phyloP scores from a whole-genome alignment of 2,329 filamentous ascomycete genomes.

The Fusarium beomiforme region DNA sequence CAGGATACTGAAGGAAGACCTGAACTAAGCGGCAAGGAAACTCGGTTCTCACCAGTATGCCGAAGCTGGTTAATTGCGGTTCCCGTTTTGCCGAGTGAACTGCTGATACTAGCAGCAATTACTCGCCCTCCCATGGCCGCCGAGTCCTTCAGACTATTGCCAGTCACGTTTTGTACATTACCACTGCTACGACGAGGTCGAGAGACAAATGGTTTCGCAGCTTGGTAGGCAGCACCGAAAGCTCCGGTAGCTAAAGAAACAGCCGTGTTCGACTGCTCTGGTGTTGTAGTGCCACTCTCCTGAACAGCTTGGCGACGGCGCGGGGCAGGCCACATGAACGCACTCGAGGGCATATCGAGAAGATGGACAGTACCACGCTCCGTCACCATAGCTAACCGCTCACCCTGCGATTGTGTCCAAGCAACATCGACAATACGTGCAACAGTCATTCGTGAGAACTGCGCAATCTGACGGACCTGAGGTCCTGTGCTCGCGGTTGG shows the following conservation, averaged over 20 bases:
- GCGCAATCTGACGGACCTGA: slow-evolving; percentile 82
- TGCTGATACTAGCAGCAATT: slow-evolving; percentile 77
- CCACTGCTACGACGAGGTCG: slow-evolving; percentile 63
- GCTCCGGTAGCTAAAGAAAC: slow-evolving; percentile 77
- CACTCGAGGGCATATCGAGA: slow-evolving; percentile 83
- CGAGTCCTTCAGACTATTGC: slow-evolving; percentile 63
- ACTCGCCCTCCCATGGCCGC: slow-evolving; percentile 77
- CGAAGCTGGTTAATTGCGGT: slow-evolving; percentile 75
- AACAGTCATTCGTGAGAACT: slow-evolving; percentile 91
- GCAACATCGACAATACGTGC: slow-evolving; percentile 90
- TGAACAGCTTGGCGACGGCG: slow-evolving; percentile 59
- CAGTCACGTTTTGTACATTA: slow-evolving; percentile 49
- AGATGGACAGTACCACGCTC: slow-evolving; percentile 96
- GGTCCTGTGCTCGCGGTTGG: slow-evolving; percentile 60
- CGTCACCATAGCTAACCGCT: slow-evolving; percentile 88
- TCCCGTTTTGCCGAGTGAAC: slow-evolving; percentile 78
- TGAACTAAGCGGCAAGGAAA: slow-evolving; percentile 71
- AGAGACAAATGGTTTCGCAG: slow-evolving; percentile 68
- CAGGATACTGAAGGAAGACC: slow-evolving; percentile 66
- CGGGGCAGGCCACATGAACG: slow-evolving; percentile 88
- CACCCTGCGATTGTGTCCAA: slow-evolving; percentile 84
- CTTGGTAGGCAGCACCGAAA: slow-evolving; percentile 75
- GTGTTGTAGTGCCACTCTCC: slow-evolving; percentile 57
- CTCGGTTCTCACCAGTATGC: slow-evolving; percentile 79
- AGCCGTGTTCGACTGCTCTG: slow-evolving; percentile 63